Percentiles rank a stretch among this genome's conserved stretches.
Evolutionary conservation across 2,329 filamentous ascomycete species (phyloP).

Genomic region (Paecilomyces sp.): DNA sequence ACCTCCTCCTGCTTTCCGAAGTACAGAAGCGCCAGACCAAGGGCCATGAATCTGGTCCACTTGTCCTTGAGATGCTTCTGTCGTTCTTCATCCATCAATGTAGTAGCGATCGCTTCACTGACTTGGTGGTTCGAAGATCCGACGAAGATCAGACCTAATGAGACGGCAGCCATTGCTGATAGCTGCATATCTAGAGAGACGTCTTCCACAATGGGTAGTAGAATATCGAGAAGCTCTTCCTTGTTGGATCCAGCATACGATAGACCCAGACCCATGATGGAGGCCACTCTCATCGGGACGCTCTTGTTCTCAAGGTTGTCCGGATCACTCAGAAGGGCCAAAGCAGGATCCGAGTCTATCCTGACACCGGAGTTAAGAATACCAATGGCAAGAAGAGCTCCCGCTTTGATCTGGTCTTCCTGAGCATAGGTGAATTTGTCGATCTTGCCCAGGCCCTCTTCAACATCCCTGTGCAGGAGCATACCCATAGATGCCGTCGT

Average conservation of each 20-base stretch:
- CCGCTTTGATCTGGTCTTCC: slow-evolving; percentile 81
- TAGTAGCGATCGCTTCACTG: slow-evolving; percentile 84
- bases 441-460: slow-evolving; percentile 84
- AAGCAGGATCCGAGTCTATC: slow-evolving; percentile 79
- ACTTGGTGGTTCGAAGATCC: slow-evolving; percentile 88
- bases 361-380: slow-evolving; percentile 92
- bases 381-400: slow-evolving; percentile 85
- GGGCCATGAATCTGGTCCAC: slow-evolving; percentile 94
- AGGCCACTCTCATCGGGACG: slow-evolving; percentile 68
- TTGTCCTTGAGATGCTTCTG: slow-evolving; percentile 91
- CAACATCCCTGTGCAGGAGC: slow-evolving; percentile 87
- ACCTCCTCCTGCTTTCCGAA: slow-evolving; percentile 97
- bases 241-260: slow-evolving; percentile 93
- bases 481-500: slow-evolving; percentile 91
- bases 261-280: slow-evolving; percentile 92
- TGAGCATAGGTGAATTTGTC: slow-evolving; percentile 85
- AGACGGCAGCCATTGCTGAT: slow-evolving; percentile 89
- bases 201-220: slow-evolving; percentile 82
- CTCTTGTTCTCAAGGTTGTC: slow-evolving; percentile 75
- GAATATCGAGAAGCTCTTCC: slow-evolving; percentile 73
- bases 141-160: slow-evolving; percentile 84
- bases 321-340: slow-evolving; percentile 74
- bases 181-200: slow-evolving; percentile 85
- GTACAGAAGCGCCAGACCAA: slow-evolving; percentile 87
- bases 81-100: slow-evolving; percentile 87